Percentiles rank a stretch among this genome's conserved stretches.
Evolutionary conservation across 2,329 filamentous ascomycete species (phyloP).

Genomic region (Exserohilum turcica): DNA sequence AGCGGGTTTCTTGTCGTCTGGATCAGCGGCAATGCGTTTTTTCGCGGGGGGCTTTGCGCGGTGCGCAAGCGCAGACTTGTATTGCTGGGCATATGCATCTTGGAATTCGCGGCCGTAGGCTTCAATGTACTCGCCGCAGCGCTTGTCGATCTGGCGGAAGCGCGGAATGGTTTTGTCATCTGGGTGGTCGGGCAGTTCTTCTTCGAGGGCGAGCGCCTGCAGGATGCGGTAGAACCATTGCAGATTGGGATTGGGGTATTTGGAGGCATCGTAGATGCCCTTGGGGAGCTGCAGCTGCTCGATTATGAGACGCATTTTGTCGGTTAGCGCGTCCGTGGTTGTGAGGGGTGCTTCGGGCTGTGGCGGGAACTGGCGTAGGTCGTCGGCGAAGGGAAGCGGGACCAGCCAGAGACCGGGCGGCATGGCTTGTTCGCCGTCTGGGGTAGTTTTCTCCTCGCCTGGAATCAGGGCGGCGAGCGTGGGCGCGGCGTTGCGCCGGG

Average conservation of each 20-base stretch:
- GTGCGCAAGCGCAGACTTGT: conserved; percentile 49
- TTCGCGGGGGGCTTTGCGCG: conserved; percentile 45
- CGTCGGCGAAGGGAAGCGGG: conserved; percentile 86
- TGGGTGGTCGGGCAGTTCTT: conserved; percentile 77
- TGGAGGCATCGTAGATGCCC: conserved; percentile 79
- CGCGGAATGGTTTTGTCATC: conserved; percentile 84
- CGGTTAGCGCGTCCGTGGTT: conserved; percentile 71
- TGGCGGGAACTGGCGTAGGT: conserved; percentile 77
- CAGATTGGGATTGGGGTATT: conserved; percentile 88
- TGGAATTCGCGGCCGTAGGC: conserved; percentile 76
- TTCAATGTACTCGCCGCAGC: conserved; percentile 76
- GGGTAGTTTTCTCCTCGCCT: conserved; percentile 67
- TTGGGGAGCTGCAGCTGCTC: conserved; percentile 89
- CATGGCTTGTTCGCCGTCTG: conserved; percentile 69
- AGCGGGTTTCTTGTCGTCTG: conserved; percentile 27
- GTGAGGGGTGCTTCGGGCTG: conserved; percentile 53
- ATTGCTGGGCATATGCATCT: conserved; percentile 56
- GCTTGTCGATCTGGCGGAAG: conserved; percentile 83
- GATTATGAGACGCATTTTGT: conserved; percentile 80
- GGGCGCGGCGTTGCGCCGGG: conserved; percentile 79
- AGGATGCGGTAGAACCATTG: conserved; percentile 98
- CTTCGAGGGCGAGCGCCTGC: conserved; percentile 87
- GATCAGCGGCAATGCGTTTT: conserved; percentile 50
- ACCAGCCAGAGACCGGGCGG: conserved; percentile 89
- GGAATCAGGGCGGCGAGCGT: conserved; percentile 81